These are phyloP conservation scores for Arabis alpina DNA, from an alignment of 345 rosid genomes.

Conservation along the genomic window DNA sequence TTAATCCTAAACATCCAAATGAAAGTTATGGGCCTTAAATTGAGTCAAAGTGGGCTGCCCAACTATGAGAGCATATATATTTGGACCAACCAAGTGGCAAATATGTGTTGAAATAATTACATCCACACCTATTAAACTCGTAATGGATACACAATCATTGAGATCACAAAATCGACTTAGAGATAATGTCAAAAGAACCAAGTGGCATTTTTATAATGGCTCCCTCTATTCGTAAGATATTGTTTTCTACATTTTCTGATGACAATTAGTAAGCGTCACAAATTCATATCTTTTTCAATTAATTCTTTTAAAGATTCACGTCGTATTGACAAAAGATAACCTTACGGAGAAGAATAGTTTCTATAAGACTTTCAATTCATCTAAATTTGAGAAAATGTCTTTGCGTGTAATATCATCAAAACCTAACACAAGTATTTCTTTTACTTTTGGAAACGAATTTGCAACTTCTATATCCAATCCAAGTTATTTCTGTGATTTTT, in stretches of 20 bases:
- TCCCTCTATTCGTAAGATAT: no score
- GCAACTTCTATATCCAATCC: no score
- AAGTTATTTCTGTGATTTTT: no score
- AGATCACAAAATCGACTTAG: background rate
- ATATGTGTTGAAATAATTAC: background rate
- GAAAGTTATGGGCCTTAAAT: slow-evolving; percentile 12
- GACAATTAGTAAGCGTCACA: no score
- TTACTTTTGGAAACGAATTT: background rate
- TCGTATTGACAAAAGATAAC: no score
- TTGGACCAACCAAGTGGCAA: slow-evolving; percentile 22
- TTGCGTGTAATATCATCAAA: background rate
- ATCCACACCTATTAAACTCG: background rate
- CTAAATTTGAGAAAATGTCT: background rate
- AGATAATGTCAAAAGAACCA: background rate
- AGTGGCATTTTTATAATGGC: background rate
- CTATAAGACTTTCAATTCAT: no score
- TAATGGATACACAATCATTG: background rate
- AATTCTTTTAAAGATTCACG: no score
- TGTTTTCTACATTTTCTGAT: no score
- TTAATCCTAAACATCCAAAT: background rate
- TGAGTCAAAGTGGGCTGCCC: slow-evolving; percentile 22
- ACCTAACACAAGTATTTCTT: no score
- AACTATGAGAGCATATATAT: background rate
- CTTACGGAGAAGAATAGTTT: no score
- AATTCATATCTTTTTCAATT: no score